Base-by-base conservation (phyloP, 257 asterid genomes). In the Lavandula angustifolia region DNA sequence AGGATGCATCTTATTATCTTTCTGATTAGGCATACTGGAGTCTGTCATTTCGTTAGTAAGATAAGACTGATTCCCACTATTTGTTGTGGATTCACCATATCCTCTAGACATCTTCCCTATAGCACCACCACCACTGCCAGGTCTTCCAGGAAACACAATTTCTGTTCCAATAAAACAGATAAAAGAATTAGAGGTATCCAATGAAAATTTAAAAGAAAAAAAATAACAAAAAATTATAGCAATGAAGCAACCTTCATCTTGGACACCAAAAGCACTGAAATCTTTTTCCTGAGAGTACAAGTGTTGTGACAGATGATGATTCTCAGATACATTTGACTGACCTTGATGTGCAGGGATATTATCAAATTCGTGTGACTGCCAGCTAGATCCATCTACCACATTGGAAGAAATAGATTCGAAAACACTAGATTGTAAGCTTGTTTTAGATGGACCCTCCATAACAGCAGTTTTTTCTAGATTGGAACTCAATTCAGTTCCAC, bases 81-180 rank as follows among this genome's bases (percentile, higher is more conserved):
- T 80, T 66, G 69, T 55, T 59, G 85, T 54, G 40, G 86, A 60
- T 61, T 81, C 92, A 66, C 60, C 74, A 54, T 67, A 65, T 29
- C 64, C 81, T 68, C 78, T 76, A n/a, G 79, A 66, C 14, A 75
- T 55, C 81, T 73, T 79, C 49, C 78, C 88, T 41, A 83, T 48
- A 73, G 84, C 70, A 79, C 72, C 77, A 62, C 95, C 82, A 48
- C 88, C 67, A 76, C 87, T 87, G 73, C 79, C 91, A 64, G 95
- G 95, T 75, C 95, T 89, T 60, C 95, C 95, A 52, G 94, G 91
- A 75, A 92, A 89, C 69, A 87, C 80, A 7, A 81, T 84, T 74
- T 87, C 96, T 92, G 95, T 74, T 67, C 46, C 14, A 51, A 38
- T 6, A 66, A 2, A 57, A 40, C 47, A 9, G 46, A 22, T 22